phyloP scores from a whole-genome alignment of 257 asterid genomes.

The Fraxinus cuspidata region DNA sequence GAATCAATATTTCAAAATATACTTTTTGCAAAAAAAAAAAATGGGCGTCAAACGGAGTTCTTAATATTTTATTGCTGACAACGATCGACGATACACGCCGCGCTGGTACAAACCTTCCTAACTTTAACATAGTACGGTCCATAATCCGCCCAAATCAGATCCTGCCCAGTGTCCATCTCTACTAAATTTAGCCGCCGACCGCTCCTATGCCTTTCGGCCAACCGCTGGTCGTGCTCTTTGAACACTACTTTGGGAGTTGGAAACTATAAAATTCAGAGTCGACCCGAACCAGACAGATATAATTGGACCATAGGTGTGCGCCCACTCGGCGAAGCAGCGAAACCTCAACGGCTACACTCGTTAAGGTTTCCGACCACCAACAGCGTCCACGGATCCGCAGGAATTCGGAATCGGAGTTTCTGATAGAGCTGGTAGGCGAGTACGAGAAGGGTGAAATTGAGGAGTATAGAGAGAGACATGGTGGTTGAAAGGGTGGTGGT shows the following conservation, averaged over 20 bases:
- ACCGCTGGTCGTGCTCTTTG: conserved; percentile 82
- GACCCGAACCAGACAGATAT: conserved; percentile 81
- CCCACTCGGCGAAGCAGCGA: conserved; percentile 82
- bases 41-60: no score
- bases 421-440: conserved; percentile 50
- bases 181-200: conserved; percentile 79
- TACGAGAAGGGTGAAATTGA: conserved; percentile 30
- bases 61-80: no score
- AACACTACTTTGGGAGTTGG: conserved; percentile 62
- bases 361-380: conserved; percentile 78
- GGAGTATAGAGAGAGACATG: conserved; percentile 30
- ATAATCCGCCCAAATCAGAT: conserved; percentile 80
- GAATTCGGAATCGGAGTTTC: conserved; percentile 64
- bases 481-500: conserved; percentile 13
- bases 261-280: conserved; percentile 64
- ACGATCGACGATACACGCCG: no score
- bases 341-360: conserved; percentile 76
- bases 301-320: conserved; percentile 68
- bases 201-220: conserved; percentile 73
- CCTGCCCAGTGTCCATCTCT: conserved; percentile 58
- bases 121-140: conserved; percentile 86
- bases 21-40: no score
- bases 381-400: conserved; percentile 70
- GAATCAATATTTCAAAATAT: no score
- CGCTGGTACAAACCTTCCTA: conserved; percentile 75